Evolutionary conservation across 192 early-diverging fungal genomes (phyloP).

Genomic region (Dispira parvispora): DNA sequence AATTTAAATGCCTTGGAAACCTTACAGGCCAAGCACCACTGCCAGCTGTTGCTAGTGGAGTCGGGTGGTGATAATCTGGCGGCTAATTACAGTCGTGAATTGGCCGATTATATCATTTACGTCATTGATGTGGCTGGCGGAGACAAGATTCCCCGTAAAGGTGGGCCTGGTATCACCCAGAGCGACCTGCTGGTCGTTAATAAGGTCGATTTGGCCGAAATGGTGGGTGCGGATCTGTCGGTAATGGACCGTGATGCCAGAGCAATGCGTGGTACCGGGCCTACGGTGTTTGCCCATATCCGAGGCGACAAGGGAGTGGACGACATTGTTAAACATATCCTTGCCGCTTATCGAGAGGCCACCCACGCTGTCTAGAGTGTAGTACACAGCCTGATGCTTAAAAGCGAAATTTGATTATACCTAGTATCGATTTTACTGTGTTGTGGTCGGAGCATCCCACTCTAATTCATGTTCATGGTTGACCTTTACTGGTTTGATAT

Average conservation of each 20-base stretch:
- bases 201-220: conserved; percentile 85
- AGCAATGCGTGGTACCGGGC: conserved; percentile 75
- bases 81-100: conserved; percentile 58
- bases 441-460: no score
- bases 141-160: conserved; percentile 94
- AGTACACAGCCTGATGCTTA: no score
- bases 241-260: conserved; percentile 85
- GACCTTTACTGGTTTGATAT: no score
- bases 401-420: no score
- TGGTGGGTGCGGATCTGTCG: conserved; percentile 77
- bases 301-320: conserved; percentile 78
- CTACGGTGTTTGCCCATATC: conserved; percentile 83
- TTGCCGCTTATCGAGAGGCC: conserved; percentile 33
- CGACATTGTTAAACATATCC: conserved; percentile 58
- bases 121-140: conserved; percentile 97
- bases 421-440: no score
- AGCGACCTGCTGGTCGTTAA: conserved; percentile 90
- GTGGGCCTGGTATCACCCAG: conserved; percentile 94
- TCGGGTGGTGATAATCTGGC: conserved; percentile 89
- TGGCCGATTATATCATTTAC: conserved; percentile 90
- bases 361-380: conserved; percentile 10
- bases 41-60: conserved; percentile 77
- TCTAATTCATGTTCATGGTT: no score
- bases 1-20: conserved; percentile 80
- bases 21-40: conserved; percentile 70